Evolutionary conservation across 768 basidiomycete species (phyloP).

Genomic region (Tricholoma sp.): DNA sequence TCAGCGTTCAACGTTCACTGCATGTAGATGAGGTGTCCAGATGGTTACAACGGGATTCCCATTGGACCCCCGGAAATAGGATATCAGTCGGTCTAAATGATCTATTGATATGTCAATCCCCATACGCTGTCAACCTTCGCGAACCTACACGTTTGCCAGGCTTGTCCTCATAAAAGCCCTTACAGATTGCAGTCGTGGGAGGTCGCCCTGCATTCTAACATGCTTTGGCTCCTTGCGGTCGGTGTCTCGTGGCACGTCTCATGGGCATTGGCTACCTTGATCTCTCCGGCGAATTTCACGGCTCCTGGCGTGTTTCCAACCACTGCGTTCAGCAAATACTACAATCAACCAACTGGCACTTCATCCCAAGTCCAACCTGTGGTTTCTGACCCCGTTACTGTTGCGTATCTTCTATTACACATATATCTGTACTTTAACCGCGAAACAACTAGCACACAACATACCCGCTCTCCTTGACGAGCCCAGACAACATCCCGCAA

Average conservation of each 20-base stretch:
- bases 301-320: conserved; percentile 64
- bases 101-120: no score
- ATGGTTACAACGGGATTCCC: no score
- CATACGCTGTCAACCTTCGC: not conserved
- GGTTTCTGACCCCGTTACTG: conserved; percentile 66
- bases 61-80: no score
- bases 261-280: conserved; percentile 11
- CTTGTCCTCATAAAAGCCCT: not conserved
- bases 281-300: conserved; percentile 44
- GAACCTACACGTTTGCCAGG: not conserved
- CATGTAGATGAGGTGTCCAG: no score
- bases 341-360: conserved; percentile 70
- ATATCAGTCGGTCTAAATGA: no score
- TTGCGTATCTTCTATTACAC: conserved; percentile 19
- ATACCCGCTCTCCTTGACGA: conserved; percentile 59
- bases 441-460: conserved; percentile 39
- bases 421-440: not conserved
- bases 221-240: conserved; percentile 1
- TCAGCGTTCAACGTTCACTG: no score
- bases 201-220: not conserved
- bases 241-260: conserved; percentile 5
- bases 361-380: conserved; percentile 73
- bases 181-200: not conserved
- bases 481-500: conserved; percentile 54
- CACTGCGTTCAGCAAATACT: conserved; percentile 58